These are phyloP conservation scores for Pestalotiopsis sp. DNA, from an alignment of 2,329 filamentous ascomycete species.

Conservation along the genomic window DNA sequence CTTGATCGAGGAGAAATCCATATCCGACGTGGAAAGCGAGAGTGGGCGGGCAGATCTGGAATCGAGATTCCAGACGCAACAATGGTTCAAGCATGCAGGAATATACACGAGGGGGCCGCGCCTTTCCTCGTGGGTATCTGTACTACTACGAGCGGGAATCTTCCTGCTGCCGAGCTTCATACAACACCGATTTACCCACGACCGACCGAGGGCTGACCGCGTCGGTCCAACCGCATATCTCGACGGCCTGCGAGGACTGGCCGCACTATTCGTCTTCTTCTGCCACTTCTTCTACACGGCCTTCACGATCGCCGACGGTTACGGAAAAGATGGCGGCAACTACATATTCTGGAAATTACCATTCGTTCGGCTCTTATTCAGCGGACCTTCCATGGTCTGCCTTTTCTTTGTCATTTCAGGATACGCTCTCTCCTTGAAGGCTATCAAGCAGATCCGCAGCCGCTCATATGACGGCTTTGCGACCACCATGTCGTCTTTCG, in stretches of 20 bases:
- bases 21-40: constrained; percentile 47
- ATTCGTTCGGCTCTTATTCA: constrained; percentile 54
- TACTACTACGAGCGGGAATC: constrained; percentile 38
- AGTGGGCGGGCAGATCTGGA: constrained; percentile 40
- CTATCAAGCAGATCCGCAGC: constrained; percentile 46
- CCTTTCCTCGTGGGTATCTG: constrained; percentile 37
- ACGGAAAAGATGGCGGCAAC: constrained; percentile 45
- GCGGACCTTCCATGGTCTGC: constrained; percentile 58
- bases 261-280: constrained; percentile 57
- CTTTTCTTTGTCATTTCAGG: constrained; percentile 66
- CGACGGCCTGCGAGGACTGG: constrained; percentile 59
- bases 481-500: constrained; percentile 48
- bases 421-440: constrained; percentile 59
- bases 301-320: constrained; percentile 53
- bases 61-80: constrained; percentile 28
- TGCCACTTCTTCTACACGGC: constrained; percentile 58
- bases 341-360: constrained; percentile 53
- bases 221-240: constrained; percentile 58
- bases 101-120: constrained; percentile 27
- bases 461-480: constrained; percentile 41
- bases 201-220: constrained; percentile 41
- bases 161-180: constrained; percentile 58
- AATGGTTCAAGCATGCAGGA: constrained; percentile 34
- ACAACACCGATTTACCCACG: constrained; percentile 43
- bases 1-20: constrained; percentile 44